A percentile compares a stretch with the other conserved stretches of the same genome.
Evolutionary conservation across 2,329 filamentous ascomycete genomes (phyloP).

Genomic region (Coniochaeta sp.): DNA sequence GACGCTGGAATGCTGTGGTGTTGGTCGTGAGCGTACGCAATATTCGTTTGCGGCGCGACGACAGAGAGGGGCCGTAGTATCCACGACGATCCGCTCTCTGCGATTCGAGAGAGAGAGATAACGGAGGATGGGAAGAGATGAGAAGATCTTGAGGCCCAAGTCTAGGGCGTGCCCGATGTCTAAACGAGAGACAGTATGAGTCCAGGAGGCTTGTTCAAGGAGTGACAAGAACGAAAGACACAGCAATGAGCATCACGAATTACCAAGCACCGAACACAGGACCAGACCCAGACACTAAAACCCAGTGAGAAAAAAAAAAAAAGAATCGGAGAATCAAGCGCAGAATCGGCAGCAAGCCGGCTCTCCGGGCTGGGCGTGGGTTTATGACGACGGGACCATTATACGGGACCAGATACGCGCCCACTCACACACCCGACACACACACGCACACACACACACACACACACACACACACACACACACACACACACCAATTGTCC

Average conservation of each 20-base stretch:
- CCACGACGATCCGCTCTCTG: background rate
- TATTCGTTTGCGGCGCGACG: background rate
- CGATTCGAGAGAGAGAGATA: background rate
- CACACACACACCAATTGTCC: no score
- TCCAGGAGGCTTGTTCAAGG: background rate
- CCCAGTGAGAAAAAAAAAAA: no score
- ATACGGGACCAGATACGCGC: no score
- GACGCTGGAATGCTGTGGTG: background rate
- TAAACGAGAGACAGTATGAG: background rate
- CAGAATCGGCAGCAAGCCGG: background rate
- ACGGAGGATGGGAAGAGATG: background rate
- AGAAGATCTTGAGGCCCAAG: no score
- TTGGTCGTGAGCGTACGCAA: background rate
- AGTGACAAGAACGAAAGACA: background rate
- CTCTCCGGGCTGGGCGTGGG: background rate
- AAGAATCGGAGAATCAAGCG: background rate
- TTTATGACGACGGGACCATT: background rate
- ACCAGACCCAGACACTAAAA: background rate
- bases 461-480: no score
- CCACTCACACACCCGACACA: background rate
- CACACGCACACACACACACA: no score
- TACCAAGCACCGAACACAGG: background rate
- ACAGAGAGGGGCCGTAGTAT: background rate
- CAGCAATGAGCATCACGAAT: background rate
- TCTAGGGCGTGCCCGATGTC: background rate